Percentiles rank a stretch among this genome's conserved stretches.
phyloP scores from a whole-genome alignment of 306 rosid species.

The Pyrus betulifolia region DNA sequence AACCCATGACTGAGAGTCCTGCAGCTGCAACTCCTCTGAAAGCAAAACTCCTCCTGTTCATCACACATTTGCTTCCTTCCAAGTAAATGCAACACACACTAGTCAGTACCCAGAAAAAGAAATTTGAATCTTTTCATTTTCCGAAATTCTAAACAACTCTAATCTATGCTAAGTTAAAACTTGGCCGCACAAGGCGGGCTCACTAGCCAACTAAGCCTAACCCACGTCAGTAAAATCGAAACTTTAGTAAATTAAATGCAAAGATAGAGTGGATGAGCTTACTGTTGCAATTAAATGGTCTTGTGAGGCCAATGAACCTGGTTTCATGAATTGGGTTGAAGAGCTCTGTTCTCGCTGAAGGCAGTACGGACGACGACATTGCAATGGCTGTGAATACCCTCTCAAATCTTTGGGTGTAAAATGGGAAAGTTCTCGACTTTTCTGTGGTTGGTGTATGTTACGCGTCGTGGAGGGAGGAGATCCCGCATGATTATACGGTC shows the following conservation, averaged over 20 bases:
- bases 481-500: neutral
- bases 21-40: conserved; percentile 68
- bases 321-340: conserved; percentile 20
- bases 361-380: conserved; percentile 45
- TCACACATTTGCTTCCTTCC: conserved; percentile 73
- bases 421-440: neutral
- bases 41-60: conserved; percentile 56
- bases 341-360: conserved; percentile 41
- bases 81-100: neutral
- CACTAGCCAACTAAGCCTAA: neutral
- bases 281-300: conserved; percentile 38
- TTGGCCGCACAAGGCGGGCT: too few relatives aligned
- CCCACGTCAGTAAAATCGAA: neutral
- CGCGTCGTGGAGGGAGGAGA: neutral
- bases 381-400: neutral
- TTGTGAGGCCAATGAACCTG: conserved; percentile 27
- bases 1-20: conserved; percentile 57
- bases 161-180: too few relatives aligned
- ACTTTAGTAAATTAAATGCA: neutral
- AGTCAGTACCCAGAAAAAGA: conserved; percentile 3
- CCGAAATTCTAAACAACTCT: neutral
- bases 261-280: conserved; percentile 3
- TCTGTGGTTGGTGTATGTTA: neutral
- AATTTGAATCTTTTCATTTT: too few relatives aligned
- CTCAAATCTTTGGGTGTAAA: neutral